Evolutionary conservation across 176 grass and related monocot species (phyloP), one percentile per base, ranked within the genome.

Genomic region (Eragrostis curvula): DNA sequence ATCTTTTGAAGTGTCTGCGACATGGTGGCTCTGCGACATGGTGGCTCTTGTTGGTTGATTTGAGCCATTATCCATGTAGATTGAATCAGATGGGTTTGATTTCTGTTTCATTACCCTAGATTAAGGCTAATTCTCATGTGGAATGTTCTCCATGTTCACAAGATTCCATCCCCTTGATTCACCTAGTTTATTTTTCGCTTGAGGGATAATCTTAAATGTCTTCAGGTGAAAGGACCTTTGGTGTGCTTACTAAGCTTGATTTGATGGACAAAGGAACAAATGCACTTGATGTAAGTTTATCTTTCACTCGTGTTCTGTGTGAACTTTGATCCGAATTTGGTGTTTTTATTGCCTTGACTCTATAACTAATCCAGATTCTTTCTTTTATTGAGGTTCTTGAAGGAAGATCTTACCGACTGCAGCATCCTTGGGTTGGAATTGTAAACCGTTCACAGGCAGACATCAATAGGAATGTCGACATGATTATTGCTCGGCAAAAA

Each of bases 371-470:
- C 23, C 13, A 24, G 40, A 74, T 66, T 56, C 41, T 55, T 59
- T 39, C 50, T 84, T 25, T 58, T 17, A 36, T 56, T 66, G 53
- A 97, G 94, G 94, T 97, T 79, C 90, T 97, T 51, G 94, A 97
- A 93, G 94, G 94, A 81, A 91, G 88, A 89, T 5, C 94, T 29
- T 97, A 97, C 55, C 93, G 78, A 75, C 77, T 97, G 47, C 88
- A 97, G 79, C 94, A 97, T 18, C 90, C 94, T 58, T 97, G 94
- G 94, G 90, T 97, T 70, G 94, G 94, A 65, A 97, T 97, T 75
- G 94, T 97, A 43, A 97, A 97, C 73, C 94, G 94, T 75, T 97
- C 94, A 25, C 94, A 97, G 87, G 86, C 90, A 75, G 94, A 97
- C 82, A 97, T 97, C 57, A 97, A 97, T 66, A 93, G 42, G 82